Conservation (phyloP, 2,329 filamentous ascomycete species). For the Pseudomassariella vexata region DNA sequence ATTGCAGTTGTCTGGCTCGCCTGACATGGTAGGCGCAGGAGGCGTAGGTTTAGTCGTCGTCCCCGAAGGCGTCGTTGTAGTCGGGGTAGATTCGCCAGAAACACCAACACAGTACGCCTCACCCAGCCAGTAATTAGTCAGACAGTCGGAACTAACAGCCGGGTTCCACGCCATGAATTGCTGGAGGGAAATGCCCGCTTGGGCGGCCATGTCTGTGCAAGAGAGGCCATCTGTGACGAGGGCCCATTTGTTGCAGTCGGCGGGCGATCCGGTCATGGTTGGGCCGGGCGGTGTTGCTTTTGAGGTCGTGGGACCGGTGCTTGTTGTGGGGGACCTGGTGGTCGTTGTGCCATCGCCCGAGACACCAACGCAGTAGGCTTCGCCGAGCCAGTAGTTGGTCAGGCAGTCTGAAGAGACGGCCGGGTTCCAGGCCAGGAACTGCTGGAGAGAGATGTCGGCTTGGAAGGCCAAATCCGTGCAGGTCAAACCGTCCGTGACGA, state of each 20-base stretch:
- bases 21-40: conserved; percentile 1
- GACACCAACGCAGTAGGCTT: conserved; percentile 9
- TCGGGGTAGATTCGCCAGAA: background rate
- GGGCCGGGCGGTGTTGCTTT: too few species aligned
- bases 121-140: background rate
- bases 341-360: background rate
- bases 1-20: conserved; percentile 5
- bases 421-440: conserved; percentile 14
- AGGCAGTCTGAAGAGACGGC: conserved; percentile 13
- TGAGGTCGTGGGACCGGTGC: too few species aligned
- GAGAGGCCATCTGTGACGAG: background rate
- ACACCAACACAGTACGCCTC: conserved; percentile 1
- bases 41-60: background rate
- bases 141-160: background rate
- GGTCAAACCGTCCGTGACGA: conserved; percentile 10
- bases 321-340: background rate
- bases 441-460: conserved; percentile 7
- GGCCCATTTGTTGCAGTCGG: background rate
- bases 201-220: background rate
- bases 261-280: background rate
- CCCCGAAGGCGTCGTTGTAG: background rate
- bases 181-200: background rate
- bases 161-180: conserved; percentile 1
- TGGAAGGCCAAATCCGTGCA: conserved; percentile 8
- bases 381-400: conserved; percentile 10